Evolutionary conservation across 176 grass and related monocot genomes (phyloP).

Genomic region (Oryza punctata): DNA sequence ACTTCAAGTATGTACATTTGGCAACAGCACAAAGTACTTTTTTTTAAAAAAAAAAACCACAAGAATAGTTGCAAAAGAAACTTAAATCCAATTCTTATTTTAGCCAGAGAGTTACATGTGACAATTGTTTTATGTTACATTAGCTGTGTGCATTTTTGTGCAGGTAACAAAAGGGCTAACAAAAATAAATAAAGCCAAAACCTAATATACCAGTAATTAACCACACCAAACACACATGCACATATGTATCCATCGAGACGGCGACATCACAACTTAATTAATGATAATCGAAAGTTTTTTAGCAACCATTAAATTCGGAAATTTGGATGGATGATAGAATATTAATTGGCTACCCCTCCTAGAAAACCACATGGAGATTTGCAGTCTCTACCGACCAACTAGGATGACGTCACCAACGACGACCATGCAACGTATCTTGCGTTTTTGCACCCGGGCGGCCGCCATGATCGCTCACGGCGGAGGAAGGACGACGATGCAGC

Average conservation of each 20-base stretch:
- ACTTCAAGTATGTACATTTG: neutral
- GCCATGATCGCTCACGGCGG: conserved; percentile 6
- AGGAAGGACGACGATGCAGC: conserved; percentile 54
- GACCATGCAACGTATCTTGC: neutral
- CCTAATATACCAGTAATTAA: neutral
- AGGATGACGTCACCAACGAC: neutral
- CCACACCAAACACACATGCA: conserved; percentile 15
- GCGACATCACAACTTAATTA: conserved; percentile 16
- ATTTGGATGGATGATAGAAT: neutral
- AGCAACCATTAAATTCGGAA: neutral
- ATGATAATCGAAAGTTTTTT: neutral
- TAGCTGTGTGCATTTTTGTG: conserved; percentile 29
- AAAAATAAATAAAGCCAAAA: conserved; percentile 12
- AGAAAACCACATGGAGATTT: neutral
- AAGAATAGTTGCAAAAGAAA: neutral
- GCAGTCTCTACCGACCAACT: neutral
- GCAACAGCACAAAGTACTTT: neutral
- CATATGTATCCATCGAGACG: conserved; percentile 9
- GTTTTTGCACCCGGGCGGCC: no score
- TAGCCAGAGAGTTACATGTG: conserved; percentile 17
- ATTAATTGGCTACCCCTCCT: neutral
- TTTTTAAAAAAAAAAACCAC: neutral
- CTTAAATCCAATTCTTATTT: conserved; percentile 27
- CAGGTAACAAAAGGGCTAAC: conserved; percentile 12
- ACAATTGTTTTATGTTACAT: conserved; percentile 27